Evolutionary conservation across 768 basidiomycete genomes (phyloP).

Genomic region (Russula compacta): DNA sequence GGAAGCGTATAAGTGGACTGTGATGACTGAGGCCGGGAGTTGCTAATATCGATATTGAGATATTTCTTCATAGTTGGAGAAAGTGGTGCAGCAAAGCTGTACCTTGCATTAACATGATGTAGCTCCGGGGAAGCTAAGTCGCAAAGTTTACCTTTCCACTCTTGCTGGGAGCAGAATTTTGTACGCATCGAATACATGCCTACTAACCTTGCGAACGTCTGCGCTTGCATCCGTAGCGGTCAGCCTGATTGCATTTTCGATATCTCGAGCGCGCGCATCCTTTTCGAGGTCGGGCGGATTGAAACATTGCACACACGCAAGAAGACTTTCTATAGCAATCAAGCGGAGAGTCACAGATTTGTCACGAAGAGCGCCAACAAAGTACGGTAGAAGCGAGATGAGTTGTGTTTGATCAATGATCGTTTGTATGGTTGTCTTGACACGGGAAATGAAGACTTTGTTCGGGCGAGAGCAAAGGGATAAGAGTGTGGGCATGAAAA

Average conservation of each 20-base stretch:
- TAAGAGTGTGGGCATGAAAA: conserved; percentile 62
- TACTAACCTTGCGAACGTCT: conserved; percentile 61
- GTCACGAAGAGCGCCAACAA: conserved; percentile 53
- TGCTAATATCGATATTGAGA: conserved; percentile 13
- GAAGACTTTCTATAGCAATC: conserved; percentile 52
- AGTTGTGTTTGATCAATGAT: conserved; percentile 64
- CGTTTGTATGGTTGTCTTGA: conserved; percentile 46
- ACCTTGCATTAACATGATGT: conserved; percentile 9
- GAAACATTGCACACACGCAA: conserved; percentile 62
- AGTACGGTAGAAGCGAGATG: conserved; percentile 50
- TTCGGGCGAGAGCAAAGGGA: conserved; percentile 62
- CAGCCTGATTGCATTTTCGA: conserved; percentile 60
- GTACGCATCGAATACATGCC: conserved; percentile 70
- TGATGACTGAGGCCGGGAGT: conserved; percentile 16
- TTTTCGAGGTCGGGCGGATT: conserved; percentile 75
- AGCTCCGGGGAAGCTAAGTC: background rate
- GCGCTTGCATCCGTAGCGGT: conserved; percentile 67
- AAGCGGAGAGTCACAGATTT: conserved; percentile 59
- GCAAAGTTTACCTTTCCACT: conserved; percentile 47
- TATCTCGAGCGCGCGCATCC: conserved; percentile 49
- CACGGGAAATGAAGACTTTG: conserved; percentile 66
- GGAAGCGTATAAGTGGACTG: conserved; percentile 11
- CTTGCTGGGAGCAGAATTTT: conserved; percentile 58
- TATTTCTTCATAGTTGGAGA: conserved; percentile 54
- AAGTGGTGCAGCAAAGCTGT: conserved; percentile 63